Evolutionary conservation across 495 filamentous ascomycete genomes (phyloP), one percentile per base, ranked within the genome.

Genomic region (Aspergillus bridgeri): DNA sequence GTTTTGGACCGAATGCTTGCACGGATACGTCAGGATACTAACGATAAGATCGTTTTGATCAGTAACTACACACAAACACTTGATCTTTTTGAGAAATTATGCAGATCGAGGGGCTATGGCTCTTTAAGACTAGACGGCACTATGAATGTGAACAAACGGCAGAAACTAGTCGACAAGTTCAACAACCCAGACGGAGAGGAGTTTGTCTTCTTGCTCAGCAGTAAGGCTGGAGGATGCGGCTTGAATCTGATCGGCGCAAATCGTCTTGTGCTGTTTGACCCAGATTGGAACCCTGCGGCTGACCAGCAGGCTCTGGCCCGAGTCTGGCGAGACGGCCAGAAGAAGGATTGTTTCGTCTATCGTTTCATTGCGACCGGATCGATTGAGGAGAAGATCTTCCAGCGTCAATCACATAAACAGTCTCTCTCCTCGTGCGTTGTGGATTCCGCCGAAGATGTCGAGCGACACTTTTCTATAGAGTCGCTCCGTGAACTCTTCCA

Each of bases 311-410:
- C 95, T 1, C 79, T 98, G 19, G 95, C 95, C 6, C 89, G 95
- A 71, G 95, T 98, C 9, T 98, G 94, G 94, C 90, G 95, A 74
- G 95, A 98, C 62, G 95, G 95, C 0, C 95, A 99, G 68, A 97
- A 96, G 81, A 99, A 99, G 66, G 92, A 98, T 68, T 98, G 95
- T 62, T 98, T 99, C 64, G 94, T 99, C 22, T 99, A 99, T 75
- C 90, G 95, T 27, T 98, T 99, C 77, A 98, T 99, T 61, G 89
- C 92, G 1, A 97, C 95, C 0, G 94, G 95, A 2, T 96, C 94
- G 0, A 99, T 99, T 66, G 94, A 99, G 67, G 94, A 99, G 73
- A 99, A 99, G 78, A 97, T 99, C 67, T 99, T 99, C 80, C 95
- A 98, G 73, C 85, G 94, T 6, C 94, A 99, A 68, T 94, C 89